These are phyloP conservation scores for Ophiognomonia clavigignenti-juglandacearum DNA, from an alignment of 2,329 filamentous ascomycete species.

Conservation along the genomic window DNA sequence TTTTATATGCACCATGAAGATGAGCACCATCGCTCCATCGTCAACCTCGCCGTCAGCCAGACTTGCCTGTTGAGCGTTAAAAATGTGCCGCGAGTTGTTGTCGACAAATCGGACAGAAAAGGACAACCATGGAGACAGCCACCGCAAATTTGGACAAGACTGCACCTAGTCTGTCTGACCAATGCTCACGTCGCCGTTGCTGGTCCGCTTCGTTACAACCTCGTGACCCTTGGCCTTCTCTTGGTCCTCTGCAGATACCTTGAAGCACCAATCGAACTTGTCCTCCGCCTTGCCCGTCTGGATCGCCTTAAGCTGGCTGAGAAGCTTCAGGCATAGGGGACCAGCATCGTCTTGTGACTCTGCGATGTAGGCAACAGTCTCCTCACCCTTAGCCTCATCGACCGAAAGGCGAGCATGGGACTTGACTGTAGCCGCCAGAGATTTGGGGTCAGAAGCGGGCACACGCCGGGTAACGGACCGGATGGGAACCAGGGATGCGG, in stretches of 20 bases:
- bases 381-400: constrained; percentile 30
- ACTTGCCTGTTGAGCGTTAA: too few species aligned
- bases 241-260: constrained; percentile 41
- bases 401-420: constrained; percentile 32
- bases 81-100: not conserved
- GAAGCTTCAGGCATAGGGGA: constrained; percentile 64
- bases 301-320: constrained; percentile 76
- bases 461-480: constrained; percentile 74
- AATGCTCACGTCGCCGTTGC: constrained; percentile 21
- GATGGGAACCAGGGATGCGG: constrained; percentile 86
- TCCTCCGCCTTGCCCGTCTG: constrained; percentile 79
- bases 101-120: not conserved
- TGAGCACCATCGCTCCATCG: too few species aligned
- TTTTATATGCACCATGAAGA: too few species aligned
- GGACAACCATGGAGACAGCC: not conserved
- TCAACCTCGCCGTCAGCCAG: too few species aligned
- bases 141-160: not conserved
- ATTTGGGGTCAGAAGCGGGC: constrained; percentile 32
- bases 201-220: constrained; percentile 20
- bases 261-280: constrained; percentile 65
- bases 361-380: constrained; percentile 53
- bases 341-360: constrained; percentile 63
- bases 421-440: constrained; percentile 30
- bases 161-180: constrained; percentile 31
- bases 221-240: constrained; percentile 31